Evolutionary conservation across 2,329 filamentous ascomycete species (phyloP).

Genomic region (Colletotrichum tropicicola): DNA sequence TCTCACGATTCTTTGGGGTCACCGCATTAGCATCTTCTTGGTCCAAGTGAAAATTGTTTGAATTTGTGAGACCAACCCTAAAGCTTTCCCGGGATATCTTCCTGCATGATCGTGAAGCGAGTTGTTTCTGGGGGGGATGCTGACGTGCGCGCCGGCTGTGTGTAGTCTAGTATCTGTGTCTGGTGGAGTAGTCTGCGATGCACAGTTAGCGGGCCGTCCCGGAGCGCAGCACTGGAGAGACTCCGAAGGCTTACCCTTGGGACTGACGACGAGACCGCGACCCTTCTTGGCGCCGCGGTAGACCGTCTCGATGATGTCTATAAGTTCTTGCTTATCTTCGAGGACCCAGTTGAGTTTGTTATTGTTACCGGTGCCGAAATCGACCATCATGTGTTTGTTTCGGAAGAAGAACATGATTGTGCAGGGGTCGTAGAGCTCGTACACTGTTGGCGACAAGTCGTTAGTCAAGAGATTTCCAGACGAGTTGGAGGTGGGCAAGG

Average conservation of each 20-base stretch:
- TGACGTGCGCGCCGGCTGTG: neutral
- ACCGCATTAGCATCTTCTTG: conserved; percentile 27
- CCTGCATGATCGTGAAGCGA: neutral
- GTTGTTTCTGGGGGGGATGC: neutral
- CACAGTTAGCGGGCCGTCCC: neutral
- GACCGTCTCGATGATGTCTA: conserved; percentile 98
- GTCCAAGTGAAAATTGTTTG: conserved; percentile 10
- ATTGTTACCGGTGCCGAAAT: conserved; percentile 98
- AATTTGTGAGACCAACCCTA: conserved; percentile 40
- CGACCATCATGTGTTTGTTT: conserved; percentile 99
- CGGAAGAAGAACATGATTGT: conserved; percentile 98
- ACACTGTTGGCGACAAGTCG: conserved; percentile 1
- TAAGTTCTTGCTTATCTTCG: conserved; percentile 97
- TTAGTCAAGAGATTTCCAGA: neutral
- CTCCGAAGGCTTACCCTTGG: conserved; percentile 67
- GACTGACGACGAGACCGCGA: conserved; percentile 92
- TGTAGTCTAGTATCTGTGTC: conserved; percentile 44
- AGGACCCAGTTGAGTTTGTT: conserved; percentile 88
- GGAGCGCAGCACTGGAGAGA: neutral
- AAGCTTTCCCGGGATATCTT: neutral
- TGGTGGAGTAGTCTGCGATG: conserved; percentile 41
- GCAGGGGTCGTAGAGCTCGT: conserved; percentile 84
- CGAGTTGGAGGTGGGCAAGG: neutral
- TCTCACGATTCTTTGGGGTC: conserved; percentile 19
- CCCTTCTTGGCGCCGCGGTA: conserved; percentile 99